phyloP scores from a whole-genome alignment of 768 basidiomycete genomes.

The Paxillus involutus region DNA sequence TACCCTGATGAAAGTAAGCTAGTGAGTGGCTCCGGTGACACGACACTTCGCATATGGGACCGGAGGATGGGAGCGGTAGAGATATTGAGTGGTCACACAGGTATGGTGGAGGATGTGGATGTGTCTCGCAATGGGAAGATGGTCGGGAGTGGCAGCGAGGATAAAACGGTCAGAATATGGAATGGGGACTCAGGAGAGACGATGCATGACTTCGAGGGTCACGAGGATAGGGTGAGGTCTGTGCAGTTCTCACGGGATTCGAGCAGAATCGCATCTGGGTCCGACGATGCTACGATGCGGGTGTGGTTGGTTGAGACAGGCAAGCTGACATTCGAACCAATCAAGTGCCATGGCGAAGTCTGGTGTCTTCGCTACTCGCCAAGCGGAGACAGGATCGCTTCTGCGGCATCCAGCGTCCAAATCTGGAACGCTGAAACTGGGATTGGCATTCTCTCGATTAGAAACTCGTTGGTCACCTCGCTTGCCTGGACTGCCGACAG shows the following conservation, averaged over 20 bases:
- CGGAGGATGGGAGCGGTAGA: background rate
- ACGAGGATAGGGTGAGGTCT: conserved; percentile 21
- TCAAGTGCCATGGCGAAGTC: background rate
- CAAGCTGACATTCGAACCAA: background rate
- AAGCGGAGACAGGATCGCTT: conserved; percentile 1
- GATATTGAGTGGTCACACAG: background rate
- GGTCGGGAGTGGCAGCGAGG: conserved; percentile 2
- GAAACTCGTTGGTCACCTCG: background rate
- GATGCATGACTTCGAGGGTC: background rate
- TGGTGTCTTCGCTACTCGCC: conserved; percentile 2
- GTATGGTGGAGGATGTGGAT: background rate
- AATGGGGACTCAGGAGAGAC: background rate
- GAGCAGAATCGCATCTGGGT: conserved; percentile 34
- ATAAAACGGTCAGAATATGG: conserved; percentile 7
- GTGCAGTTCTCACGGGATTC: conserved; percentile 44
- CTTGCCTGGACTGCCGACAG: background rate
- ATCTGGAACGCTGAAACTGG: background rate
- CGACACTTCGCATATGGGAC: background rate
- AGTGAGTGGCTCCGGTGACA: background rate
- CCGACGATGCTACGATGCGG: too few species aligned
- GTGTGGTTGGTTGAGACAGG: background rate
- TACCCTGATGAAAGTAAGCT: background rate
- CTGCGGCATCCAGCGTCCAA: background rate
- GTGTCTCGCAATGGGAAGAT: conserved; percentile 1
- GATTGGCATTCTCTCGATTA: background rate